Evolutionary conservation across 306 rosid species (phyloP), one percentile per base, ranked within the genome.

Genomic region (Hippophae gyantsensis): DNA sequence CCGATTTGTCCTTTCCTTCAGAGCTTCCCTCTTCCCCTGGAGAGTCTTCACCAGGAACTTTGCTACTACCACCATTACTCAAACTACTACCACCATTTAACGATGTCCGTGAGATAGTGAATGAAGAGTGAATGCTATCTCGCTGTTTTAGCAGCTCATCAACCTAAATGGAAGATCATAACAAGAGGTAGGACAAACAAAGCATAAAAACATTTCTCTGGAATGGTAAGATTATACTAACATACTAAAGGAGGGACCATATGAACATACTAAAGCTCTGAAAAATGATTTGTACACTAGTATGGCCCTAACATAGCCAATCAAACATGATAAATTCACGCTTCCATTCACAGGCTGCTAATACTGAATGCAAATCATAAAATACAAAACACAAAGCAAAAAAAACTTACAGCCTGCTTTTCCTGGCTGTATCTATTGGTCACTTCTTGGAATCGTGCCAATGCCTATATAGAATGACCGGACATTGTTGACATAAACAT

Each of bases 91-190:
- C 72, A 61, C 75, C 38, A 32, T 32, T 73, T 10, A 49, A 58
- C 61, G 10, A 10, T 46, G 79, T 14, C 70, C 67, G 78, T 1
- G 71, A 63, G 56, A 82, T 75, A 3, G 94, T 80, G 71, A 93
- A 93, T 56, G 99, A 61, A 26, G 89, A 83, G 48, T 93, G 97
- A 69, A 88, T 88, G 56, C 60, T 60, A 56, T 93, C 99, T 68
- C 97, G 79, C 74, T 86, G 89, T 80, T 86, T 93, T 76, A 93
- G 89, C 76, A 93, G 90, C 78, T 93, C 99, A 38, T 88, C 99
- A 10, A 93, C 99, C 99, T 93, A 95, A 12, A 58, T 32, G 38
- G 48, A 52, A 60, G 58, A 41, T 6, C 26, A 48, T 52, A 52
- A 0, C 38, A 13, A 49, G 50, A 56, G 49, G 52, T 26, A 43